phyloP scores from a whole-genome alignment of 108 stramenopile genomes.

The Stephanodiscus minutulus region DNA sequence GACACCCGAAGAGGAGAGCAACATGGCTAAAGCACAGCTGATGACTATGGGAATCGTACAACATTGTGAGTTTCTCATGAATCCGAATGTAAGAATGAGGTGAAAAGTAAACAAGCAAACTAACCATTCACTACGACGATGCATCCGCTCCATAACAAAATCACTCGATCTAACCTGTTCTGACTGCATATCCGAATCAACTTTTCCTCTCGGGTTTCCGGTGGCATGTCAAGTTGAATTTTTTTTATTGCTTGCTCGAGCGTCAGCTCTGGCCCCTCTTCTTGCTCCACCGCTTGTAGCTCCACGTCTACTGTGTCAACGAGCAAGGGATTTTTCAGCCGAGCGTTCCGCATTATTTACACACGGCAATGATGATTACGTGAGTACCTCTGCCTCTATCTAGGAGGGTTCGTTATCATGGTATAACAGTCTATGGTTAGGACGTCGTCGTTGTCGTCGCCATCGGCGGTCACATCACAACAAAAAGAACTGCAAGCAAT shows the following conservation, averaged over 20 bases:
- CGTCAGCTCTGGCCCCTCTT: background rate
- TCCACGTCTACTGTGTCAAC: background rate
- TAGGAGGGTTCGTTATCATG: too few species aligned
- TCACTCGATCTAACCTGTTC: conserved; percentile 17
- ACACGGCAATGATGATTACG: too few species aligned
- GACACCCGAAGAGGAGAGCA: conserved; percentile 3
- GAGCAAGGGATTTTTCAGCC: conserved; percentile 3
- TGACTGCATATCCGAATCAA: conserved; percentile 9
- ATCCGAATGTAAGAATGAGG: background rate
- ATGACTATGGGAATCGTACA: background rate
- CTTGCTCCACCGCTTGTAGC: background rate
- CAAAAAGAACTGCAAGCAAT: too few species aligned
- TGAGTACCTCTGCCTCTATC: too few species aligned
- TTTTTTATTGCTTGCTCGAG: conserved; percentile 10
- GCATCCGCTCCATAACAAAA: conserved; percentile 17
- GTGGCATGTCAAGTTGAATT: background rate
- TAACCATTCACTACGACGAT: conserved; percentile 22
- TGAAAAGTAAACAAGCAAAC: background rate
- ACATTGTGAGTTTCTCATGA: background rate
- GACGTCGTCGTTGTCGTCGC: too few species aligned
- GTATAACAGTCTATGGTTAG: too few species aligned
- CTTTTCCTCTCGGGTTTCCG: conserved; percentile 20
- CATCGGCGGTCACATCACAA: too few species aligned
- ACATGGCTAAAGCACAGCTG: background rate
- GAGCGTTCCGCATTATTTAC: background rate